Evolutionary conservation across 306 rosid genomes (phyloP).

Genomic region (Lathyrus oleraceus): DNA sequence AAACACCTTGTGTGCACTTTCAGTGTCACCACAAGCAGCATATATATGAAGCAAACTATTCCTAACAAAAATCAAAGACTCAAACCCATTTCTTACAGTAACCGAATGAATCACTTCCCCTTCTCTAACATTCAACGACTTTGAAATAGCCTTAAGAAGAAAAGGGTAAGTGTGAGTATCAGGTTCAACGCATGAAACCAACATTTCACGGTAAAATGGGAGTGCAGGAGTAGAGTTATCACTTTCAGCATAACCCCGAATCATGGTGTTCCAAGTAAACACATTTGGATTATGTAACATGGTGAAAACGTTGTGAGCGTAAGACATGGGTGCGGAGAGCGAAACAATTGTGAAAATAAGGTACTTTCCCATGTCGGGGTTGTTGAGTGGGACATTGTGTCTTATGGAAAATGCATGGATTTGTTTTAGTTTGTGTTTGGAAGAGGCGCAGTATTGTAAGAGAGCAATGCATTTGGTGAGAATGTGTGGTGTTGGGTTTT

Average conservation of each 20-base stretch:
- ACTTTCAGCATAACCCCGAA: slow-evolving; percentile 52
- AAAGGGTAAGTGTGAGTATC: slow-evolving; percentile 66
- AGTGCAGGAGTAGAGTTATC: slow-evolving; percentile 40
- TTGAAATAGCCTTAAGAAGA: slow-evolving; percentile 56
- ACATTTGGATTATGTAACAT: slow-evolving; percentile 41
- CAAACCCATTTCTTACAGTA: slow-evolving; percentile 47
- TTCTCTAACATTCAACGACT: slow-evolving; percentile 44
- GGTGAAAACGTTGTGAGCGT: slow-evolving; percentile 42
- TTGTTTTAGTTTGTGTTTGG: slow-evolving; percentile 49
- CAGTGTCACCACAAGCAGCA: slow-evolving; percentile 52
- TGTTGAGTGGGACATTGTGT: slow-evolving; percentile 43
- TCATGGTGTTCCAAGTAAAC: slow-evolving; percentile 62
- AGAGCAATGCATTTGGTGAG: slow-evolving; percentile 49
- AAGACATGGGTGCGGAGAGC: slow-evolving; percentile 57
- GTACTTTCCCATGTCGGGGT: slow-evolving; percentile 55
- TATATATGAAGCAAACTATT: slow-evolving; percentile 58
- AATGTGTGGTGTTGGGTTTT: slow-evolving; percentile 35
- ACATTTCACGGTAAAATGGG: slow-evolving; percentile 41
- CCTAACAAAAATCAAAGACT: slow-evolving; percentile 56
- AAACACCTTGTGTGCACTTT: slow-evolving; percentile 52
- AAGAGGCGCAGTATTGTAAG: slow-evolving; percentile 53
- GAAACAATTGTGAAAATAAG: slow-evolving; percentile 52
- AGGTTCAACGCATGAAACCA: slow-evolving; percentile 39
- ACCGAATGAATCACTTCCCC: slow-evolving; percentile 53
- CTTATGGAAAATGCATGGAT: slow-evolving; percentile 59